Conservation (phyloP, 73 alveolate species). For the Paramecium biaurelia region DNA sequence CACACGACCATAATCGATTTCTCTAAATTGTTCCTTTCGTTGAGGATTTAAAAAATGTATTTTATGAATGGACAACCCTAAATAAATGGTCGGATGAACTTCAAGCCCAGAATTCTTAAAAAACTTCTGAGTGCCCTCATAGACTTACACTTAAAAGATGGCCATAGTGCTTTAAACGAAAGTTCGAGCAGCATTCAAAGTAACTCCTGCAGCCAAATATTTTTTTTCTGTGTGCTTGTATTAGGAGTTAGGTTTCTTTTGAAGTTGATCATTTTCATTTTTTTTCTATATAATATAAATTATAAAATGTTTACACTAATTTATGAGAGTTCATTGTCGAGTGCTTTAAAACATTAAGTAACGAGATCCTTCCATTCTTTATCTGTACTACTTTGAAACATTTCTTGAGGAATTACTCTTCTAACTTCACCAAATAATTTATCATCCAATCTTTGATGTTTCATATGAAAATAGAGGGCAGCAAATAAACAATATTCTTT, state of each 20-base stretch:
- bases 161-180: background rate
- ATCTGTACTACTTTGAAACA: conserved; percentile 7
- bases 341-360: background rate
- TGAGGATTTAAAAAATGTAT: conserved; percentile 13
- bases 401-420: background rate
- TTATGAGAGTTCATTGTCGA: background rate
- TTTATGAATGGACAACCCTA: conserved; percentile 17
- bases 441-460: conserved; percentile 6
- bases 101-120: background rate
- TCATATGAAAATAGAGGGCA: conserved; percentile 17
- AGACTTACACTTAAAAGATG: background rate
- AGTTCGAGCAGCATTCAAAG: background rate
- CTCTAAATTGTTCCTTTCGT: background rate
- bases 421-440: background rate
- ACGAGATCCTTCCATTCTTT: conserved; percentile 9
- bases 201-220: conserved; percentile 25
- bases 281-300: background rate
- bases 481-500: conserved; percentile 39
- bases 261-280: background rate
- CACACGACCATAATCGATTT: background rate
- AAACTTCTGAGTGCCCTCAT: background rate
- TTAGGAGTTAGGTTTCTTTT: background rate
- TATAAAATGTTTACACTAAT: background rate
- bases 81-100: conserved; percentile 9
- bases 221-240: background rate